Base-by-base conservation (phyloP, 306 rosid species). In the Hippophae gyantsensis region DNA sequence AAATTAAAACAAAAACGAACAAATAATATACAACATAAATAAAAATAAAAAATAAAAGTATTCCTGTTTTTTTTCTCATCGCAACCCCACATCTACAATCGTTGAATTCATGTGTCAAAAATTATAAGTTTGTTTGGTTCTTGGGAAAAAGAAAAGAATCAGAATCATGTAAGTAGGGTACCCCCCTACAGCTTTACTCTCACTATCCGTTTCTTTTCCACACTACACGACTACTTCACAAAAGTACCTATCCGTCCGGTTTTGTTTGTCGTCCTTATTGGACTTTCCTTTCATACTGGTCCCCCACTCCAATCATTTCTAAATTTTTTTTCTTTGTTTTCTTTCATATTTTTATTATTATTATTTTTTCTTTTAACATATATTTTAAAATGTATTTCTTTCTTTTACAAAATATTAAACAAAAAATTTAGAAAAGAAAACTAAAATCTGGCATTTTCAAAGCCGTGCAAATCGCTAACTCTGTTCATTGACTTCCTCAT, bases 391-490 rank as follows among this genome's bases (percentile, higher is more conserved):
- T 58, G 51, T 48, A 10, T 54, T 23, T 47, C 46, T 66, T 65
- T 84, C 63, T 77, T 66, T 61, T 73, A 81, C 78, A 81, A 74
- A 44, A 67, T 58, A 74, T 70, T 26, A 40, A 0, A 23, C 14
- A 64, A 60, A 66, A 48, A 2, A 7, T n/a, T 6, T 42, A 62
- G 41, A 51, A 61, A 7, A 45, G 42, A 40, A 72, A 77, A 52
- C 78, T 92, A 93, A 77, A 93, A 93, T 84, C 99, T 86, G 61
- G 99, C 99, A 55, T 88, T 86, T 67, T 93, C 99, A 47, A 93
- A 93, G 42, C 99, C 99, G 81, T 93, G 99, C 62, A 93, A 70
- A 42, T 93, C 99, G 64, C 99, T 93, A 60, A 93, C 99, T 82
- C 97, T 82, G 71, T 93, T 93, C 99, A 87, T 78, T 0, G 97